Conservation (phyloP, 2,329 filamentous ascomycete genomes). For the Colletotrichum truncatum region DNA sequence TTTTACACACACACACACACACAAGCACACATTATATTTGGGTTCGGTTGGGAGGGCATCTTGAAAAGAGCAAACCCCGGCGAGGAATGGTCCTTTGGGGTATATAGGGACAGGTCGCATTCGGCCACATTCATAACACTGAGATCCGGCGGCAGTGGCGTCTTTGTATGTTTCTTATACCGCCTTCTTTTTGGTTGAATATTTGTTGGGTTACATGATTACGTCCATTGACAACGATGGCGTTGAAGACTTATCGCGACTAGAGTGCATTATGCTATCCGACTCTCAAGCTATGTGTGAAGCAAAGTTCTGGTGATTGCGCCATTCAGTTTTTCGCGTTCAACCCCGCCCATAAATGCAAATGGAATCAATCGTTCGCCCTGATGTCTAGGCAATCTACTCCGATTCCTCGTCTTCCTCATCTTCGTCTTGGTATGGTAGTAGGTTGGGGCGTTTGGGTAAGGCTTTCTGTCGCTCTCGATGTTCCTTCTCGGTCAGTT, state of each 20-base stretch:
- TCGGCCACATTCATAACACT: conserved; percentile 19
- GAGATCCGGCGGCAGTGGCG: conserved; percentile 18
- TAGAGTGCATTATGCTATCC: background rate
- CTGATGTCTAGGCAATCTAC: background rate
- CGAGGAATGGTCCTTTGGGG: conserved; percentile 8
- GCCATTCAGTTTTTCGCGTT: background rate
- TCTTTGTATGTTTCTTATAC: conserved; percentile 23
- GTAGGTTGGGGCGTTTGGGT: background rate
- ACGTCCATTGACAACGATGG: background rate
- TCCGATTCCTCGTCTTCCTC: conserved; percentile 10
- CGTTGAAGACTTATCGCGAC: background rate
- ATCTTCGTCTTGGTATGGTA: background rate
- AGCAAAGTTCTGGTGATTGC: background rate
- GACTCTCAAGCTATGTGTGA: background rate
- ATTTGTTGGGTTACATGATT: conserved; percentile 22
- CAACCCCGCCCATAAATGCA: background rate
- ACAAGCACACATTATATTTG: background rate
- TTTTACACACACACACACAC: background rate
- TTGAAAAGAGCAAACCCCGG: conserved; percentile 15
- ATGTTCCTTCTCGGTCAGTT: conserved; percentile 18
- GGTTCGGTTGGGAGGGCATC: conserved; percentile 17
- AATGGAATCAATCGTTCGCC: background rate
- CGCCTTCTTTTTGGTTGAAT: conserved; percentile 20
- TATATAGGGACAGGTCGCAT: conserved; percentile 16
- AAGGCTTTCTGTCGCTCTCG: conserved; percentile 4